A percentile compares a stretch with the other conserved stretches of the same genome.
Conservation (phyloP, 2,329 filamentous ascomycete genomes). For the Ceratocystis eucalypticola region DNA sequence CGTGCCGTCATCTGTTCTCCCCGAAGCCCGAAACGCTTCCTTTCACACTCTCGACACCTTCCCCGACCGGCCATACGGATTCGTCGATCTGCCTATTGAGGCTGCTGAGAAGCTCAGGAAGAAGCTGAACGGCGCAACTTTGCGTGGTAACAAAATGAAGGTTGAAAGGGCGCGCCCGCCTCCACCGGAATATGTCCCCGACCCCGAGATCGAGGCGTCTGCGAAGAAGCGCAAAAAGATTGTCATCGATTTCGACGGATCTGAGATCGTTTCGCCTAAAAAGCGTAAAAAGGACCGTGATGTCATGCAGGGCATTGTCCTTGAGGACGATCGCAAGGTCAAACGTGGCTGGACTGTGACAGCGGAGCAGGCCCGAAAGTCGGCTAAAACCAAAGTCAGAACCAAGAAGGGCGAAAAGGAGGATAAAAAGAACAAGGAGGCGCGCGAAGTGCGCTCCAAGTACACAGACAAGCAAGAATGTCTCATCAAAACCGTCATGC, state of each 20-base stretch:
- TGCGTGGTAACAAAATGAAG: slow-evolving; percentile 74
- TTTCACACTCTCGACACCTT: slow-evolving; percentile 78
- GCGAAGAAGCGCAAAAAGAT: slow-evolving; percentile 33
- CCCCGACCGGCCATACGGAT: slow-evolving; percentile 82
- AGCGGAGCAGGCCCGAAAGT: slow-evolving; percentile 35
- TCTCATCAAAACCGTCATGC: slow-evolving; percentile 68
- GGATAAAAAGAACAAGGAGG: slow-evolving; percentile 39
- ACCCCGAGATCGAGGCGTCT: slow-evolving; percentile 26
- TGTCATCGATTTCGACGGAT: slow-evolving; percentile 23
- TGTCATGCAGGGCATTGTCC: slow-evolving; percentile 50
- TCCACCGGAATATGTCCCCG: slow-evolving; percentile 34
- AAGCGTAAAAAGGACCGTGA: slow-evolving; percentile 41
- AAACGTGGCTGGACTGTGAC: slow-evolving; percentile 82
- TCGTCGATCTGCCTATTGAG: slow-evolving; percentile 63
- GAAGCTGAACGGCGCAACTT: slow-evolving; percentile 73
- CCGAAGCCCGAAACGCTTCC: slow-evolving; percentile 65
- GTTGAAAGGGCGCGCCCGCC: slow-evolving; percentile 58
- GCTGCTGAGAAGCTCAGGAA: slow-evolving; percentile 85
- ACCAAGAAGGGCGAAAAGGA: slow-evolving; percentile 30
- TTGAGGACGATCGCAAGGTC: slow-evolving; percentile 62
- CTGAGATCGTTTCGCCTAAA: slow-evolving; percentile 25
- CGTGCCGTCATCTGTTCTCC: slow-evolving; percentile 52
- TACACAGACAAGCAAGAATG: slow-evolving; percentile 72
- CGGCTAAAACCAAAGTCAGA: slow-evolving; percentile 33
- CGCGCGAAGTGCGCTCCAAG: slow-evolving; percentile 54